These are phyloP conservation scores for Colletotrichum sp. DNA, from an alignment of 2,329 filamentous ascomycete genomes.

Conservation along the genomic window DNA sequence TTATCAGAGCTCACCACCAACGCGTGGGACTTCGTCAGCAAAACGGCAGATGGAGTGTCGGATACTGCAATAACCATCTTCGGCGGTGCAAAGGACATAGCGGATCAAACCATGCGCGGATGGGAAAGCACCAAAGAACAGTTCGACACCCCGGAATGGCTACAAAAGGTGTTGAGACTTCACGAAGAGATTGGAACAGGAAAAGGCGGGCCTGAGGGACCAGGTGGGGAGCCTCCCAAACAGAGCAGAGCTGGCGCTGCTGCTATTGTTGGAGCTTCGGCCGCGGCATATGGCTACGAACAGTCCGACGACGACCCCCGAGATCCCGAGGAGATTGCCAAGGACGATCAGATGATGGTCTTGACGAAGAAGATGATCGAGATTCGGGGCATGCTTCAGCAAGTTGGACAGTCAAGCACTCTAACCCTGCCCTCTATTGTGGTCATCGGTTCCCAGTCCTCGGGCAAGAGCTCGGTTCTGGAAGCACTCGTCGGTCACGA, in stretches of 20 bases:
- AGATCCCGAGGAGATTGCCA: slow-evolving; percentile 68
- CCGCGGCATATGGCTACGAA: slow-evolving; percentile 80
- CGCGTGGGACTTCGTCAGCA: slow-evolving; percentile 75
- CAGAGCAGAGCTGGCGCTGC: slow-evolving; percentile 64
- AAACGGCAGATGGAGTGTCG: slow-evolving; percentile 73
- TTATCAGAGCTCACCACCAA: slow-evolving; percentile 73
- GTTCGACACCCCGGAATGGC: slow-evolving; percentile 74
- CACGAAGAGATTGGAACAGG: slow-evolving; percentile 64
- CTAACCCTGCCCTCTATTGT: slow-evolving; percentile 94
- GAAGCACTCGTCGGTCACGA: slow-evolving; percentile 98
- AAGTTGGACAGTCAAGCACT: slow-evolving; percentile 87
- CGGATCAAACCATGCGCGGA: slow-evolving; percentile 77
- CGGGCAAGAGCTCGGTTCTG: slow-evolving; percentile 95
- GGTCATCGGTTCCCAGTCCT: slow-evolving; percentile 98
- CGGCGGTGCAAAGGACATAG: slow-evolving; percentile 74
- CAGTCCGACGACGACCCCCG: slow-evolving; percentile 69
- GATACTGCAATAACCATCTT: slow-evolving; percentile 73
- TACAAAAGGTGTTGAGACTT: slow-evolving; percentile 71
- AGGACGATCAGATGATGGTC: slow-evolving; percentile 99
- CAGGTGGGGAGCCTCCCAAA: slow-evolving; percentile 59
- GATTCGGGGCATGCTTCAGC: slow-evolving; percentile 89
- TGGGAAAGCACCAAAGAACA: slow-evolving; percentile 86
- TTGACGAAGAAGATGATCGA: slow-evolving; percentile 99
- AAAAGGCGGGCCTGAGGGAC: slow-evolving; percentile 48
- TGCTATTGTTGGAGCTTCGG: slow-evolving; percentile 72